Evolutionary conservation across 202 grass and related monocot species (phyloP).

Genomic region (Panicum virgatum): DNA sequence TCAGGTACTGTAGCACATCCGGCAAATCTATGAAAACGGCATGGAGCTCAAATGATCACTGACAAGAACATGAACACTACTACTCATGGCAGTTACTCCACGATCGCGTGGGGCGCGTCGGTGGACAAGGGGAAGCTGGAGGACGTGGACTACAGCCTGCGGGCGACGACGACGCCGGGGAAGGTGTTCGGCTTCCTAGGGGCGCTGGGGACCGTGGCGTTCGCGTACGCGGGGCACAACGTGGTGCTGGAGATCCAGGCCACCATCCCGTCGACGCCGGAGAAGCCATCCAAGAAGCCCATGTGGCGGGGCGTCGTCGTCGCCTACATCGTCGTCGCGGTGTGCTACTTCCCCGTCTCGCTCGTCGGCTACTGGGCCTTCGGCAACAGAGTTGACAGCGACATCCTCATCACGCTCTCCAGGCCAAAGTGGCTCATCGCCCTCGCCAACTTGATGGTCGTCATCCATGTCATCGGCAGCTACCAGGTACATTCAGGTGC

Average conservation of each 20-base stretch:
- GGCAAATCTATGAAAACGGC: too few species aligned
- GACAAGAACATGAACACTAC: too few species aligned
- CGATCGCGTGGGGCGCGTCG: constrained; percentile 70
- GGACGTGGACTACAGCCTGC: constrained; percentile 52
- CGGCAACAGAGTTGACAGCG: constrained; percentile 41
- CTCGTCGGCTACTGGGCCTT: constrained; percentile 77
- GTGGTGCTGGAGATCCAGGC: constrained; percentile 95
- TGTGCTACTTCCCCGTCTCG: constrained; percentile 90
- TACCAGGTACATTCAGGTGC: constrained; percentile 11
- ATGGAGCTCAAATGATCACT: too few species aligned
- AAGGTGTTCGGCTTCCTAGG: constrained; percentile 74
- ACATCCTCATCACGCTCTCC: constrained; percentile 62
- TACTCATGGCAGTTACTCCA: too few species aligned
- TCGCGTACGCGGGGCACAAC: constrained; percentile 86
- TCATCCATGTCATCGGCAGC: constrained; percentile 84
- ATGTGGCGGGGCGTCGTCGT: constrained; percentile 92
- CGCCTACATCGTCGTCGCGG: constrained; percentile 71
- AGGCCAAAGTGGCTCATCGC: constrained; percentile 83
- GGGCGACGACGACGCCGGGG: constrained; percentile 34
- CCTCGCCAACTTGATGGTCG: constrained; percentile 85
- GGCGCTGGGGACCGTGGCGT: constrained; percentile 66
- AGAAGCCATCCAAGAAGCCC: constrained; percentile 86
- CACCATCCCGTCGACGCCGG: constrained; percentile 81
- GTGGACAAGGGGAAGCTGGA: constrained; percentile 58
- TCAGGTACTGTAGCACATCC: too few species aligned